phyloP scores from a whole-genome alignment of 2,329 filamentous ascomycete species.

The Dactylellina leptospora region DNA sequence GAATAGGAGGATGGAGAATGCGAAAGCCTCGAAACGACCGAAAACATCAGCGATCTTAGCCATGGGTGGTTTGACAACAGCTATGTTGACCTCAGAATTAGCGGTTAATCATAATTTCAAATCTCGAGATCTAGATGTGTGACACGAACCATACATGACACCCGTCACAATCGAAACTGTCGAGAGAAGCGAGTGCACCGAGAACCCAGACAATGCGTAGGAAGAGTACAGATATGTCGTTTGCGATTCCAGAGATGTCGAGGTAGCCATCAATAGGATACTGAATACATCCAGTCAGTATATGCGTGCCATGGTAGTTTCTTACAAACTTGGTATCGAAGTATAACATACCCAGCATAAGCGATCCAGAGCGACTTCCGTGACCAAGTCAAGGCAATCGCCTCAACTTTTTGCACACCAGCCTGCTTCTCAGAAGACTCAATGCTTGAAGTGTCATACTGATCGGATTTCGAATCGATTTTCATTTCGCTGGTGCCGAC shows the following conservation, averaged over 20 bases:
- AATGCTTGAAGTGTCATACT: conserved; percentile 29
- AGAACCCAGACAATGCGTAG: conserved; percentile 73
- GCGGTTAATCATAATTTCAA: not conserved
- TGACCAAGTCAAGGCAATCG: conserved; percentile 65
- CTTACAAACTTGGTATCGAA: not conserved
- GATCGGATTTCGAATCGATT: conserved; percentile 23
- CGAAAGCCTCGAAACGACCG: conserved; percentile 70
- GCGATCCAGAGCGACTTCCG: conserved; percentile 63
- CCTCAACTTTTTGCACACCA: conserved; percentile 65
- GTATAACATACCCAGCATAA: conserved; percentile 60
- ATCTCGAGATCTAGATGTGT: not conserved
- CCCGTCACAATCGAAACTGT: conserved; percentile 72
- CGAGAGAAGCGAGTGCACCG: conserved; percentile 71
- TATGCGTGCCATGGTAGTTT: not conserved
- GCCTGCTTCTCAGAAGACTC: conserved; percentile 59
- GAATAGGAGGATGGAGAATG: conserved; percentile 66
- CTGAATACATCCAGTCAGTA: conserved; percentile 52
- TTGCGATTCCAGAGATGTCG: conserved; percentile 73
- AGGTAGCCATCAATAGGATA: conserved; percentile 70
- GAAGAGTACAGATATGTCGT: conserved; percentile 70
- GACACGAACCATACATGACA: conserved; percentile 68
- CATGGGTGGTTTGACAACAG: conserved; percentile 70
- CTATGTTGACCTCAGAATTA: conserved; percentile 56
- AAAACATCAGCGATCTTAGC: conserved; percentile 71
- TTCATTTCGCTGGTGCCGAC: not conserved